Conservation (phyloP, 2,329 filamentous ascomycete species). For the Cytospora schulzeri region DNA sequence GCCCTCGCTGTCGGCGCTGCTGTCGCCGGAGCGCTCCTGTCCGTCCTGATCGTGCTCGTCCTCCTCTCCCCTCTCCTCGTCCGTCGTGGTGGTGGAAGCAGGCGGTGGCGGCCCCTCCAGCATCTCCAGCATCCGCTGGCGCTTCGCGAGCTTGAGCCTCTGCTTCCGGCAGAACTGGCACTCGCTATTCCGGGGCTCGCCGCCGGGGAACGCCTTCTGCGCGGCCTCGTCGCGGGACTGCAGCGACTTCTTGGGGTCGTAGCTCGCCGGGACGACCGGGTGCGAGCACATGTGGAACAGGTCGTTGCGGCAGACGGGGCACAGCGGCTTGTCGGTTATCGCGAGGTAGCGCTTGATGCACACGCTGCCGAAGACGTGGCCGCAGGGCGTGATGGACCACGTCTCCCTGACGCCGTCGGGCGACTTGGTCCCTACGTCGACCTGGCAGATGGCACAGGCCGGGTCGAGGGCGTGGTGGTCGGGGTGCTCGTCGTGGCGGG, state of each 20-base stretch:
- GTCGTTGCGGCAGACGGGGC: constrained; percentile 29
- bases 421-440: constrained; percentile 26
- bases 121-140: constrained; percentile 61
- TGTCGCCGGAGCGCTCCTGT: constrained; percentile 1
- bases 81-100: neutral
- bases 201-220: constrained; percentile 18
- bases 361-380: constrained; percentile 28
- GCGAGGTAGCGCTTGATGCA: constrained; percentile 29
- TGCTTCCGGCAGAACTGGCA: constrained; percentile 54
- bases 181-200: constrained; percentile 15
- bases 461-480: constrained; percentile 19
- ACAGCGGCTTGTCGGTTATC: constrained; percentile 29
- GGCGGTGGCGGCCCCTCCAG: constrained; percentile 31
- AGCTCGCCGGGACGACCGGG: constrained; percentile 23
- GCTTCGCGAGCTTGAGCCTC: constrained; percentile 69
- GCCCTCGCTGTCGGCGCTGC: constrained; percentile 8
- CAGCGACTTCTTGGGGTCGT: constrained; percentile 24
- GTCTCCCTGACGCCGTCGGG: constrained; percentile 27
- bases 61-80: neutral
- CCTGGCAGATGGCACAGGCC: constrained; percentile 28
- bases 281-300: constrained; percentile 28
- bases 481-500: constrained; percentile 24
- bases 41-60: too few species aligned
- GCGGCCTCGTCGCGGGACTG: constrained; percentile 22
- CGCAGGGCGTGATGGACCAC: constrained; percentile 27